Conservation (phyloP, 2,329 filamentous ascomycete genomes). For the Calycina herbarum region DNA sequence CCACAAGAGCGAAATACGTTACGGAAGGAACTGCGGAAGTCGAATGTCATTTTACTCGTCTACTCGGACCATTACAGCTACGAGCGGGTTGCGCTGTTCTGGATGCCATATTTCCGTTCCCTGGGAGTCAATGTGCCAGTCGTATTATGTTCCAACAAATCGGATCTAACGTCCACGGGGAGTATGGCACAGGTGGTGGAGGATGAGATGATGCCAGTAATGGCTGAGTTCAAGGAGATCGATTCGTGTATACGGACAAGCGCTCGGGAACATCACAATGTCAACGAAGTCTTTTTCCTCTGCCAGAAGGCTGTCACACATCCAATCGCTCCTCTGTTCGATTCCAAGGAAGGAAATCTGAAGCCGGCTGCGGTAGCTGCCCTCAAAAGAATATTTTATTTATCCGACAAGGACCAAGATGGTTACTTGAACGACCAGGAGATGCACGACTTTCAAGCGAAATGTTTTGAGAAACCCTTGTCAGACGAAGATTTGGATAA, state of each 20-base stretch:
- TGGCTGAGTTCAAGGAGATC: slow-evolving; percentile 98
- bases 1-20: slow-evolving; percentile 89
- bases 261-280: slow-evolving; percentile 86
- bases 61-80: slow-evolving; percentile 99
- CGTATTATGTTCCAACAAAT: slow-evolving; percentile 95
- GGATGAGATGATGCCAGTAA: slow-evolving; percentile 96
- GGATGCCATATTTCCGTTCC: slow-evolving; percentile 97
- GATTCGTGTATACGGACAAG: slow-evolving; percentile 96
- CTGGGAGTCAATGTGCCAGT: slow-evolving; percentile 98
- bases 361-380: slow-evolving; percentile 90
- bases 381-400: slow-evolving; percentile 86
- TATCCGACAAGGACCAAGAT: slow-evolving; percentile 96
- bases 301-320: slow-evolving; percentile 98
- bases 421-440: slow-evolving; percentile 88
- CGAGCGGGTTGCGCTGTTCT: slow-evolving; percentile 93
- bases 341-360: slow-evolving; percentile 85
- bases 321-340: slow-evolving; percentile 92
- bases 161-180: slow-evolving; percentile 76
- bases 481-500: slow-evolving; percentile 80
- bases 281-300: slow-evolving; percentile 95
- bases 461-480: slow-evolving; percentile 88
- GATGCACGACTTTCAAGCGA: slow-evolving; percentile 85
- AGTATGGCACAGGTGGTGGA: slow-evolving; percentile 83
- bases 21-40: slow-evolving; percentile 92
- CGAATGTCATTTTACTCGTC: slow-evolving; percentile 93